These are phyloP conservation scores for Eustoma russellianum DNA, from an alignment of 257 asterid species.

Conservation along the genomic window DNA sequence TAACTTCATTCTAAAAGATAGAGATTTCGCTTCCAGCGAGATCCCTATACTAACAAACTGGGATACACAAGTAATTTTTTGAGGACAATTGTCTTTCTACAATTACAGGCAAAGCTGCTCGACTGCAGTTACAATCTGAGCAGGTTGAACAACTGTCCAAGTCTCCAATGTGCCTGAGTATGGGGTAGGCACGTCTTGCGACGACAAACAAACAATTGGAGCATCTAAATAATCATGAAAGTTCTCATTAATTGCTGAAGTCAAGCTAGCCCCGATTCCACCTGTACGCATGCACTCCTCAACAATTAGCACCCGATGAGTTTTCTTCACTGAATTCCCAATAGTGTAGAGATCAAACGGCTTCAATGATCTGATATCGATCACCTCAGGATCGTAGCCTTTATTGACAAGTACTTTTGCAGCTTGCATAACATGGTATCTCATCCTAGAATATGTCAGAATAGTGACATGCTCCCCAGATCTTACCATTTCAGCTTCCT, in stretches of 20 bases:
- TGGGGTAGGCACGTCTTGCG: conserved; percentile 88
- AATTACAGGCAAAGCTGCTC: conserved; percentile 63
- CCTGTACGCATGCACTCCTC: conserved; percentile 96
- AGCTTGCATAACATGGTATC: conserved; percentile 91
- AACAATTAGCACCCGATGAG: conserved; percentile 66
- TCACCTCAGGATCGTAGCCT: conserved; percentile 77
- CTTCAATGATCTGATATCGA: conserved; percentile 76
- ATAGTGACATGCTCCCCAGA: conserved; percentile 73
- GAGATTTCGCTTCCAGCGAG: too few relatives aligned
- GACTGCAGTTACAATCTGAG: conserved; percentile 72
- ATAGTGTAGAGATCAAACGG: conserved; percentile 70
- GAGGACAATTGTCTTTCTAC: neutral
- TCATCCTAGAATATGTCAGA: conserved; percentile 77
- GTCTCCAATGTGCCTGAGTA: conserved; percentile 71
- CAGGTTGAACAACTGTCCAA: conserved; percentile 78
- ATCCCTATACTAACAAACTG: too few relatives aligned
- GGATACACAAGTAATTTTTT: too few relatives aligned
- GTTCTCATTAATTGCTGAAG: conserved; percentile 61
- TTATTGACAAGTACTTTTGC: conserved; percentile 66
- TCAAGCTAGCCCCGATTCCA: conserved; percentile 80
- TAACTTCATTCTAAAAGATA: too few relatives aligned
- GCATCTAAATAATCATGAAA: conserved; percentile 76
- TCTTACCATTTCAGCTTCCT: conserved; percentile 85
- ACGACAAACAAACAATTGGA: conserved; percentile 60
- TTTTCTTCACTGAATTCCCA: conserved; percentile 76